Evolutionary conservation across 2,329 filamentous ascomycete species (phyloP).

Genomic region (Ophiosphaerella korrae): DNA sequence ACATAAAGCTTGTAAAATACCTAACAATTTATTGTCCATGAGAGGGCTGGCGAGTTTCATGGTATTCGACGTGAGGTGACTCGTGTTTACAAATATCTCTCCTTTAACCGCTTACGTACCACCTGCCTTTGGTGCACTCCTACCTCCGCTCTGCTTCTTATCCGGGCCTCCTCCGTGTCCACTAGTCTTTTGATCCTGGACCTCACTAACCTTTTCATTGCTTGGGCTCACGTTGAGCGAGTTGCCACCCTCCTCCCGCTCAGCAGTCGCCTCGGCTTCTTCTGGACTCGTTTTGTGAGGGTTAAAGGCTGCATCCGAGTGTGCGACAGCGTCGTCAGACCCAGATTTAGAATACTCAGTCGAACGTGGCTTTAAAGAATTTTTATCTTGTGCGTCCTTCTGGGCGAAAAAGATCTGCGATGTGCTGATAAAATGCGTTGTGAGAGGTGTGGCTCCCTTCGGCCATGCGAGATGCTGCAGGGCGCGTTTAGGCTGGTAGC

Average conservation of each 20-base stretch:
- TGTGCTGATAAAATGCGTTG: slow-evolving; percentile 31
- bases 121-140: slow-evolving; percentile 46
- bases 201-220: slow-evolving; percentile 62
- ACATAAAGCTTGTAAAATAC: too few relatives aligned
- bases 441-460: slow-evolving; percentile 12
- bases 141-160: slow-evolving; percentile 40
- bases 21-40: too few relatives aligned
- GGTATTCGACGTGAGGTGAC: too few relatives aligned
- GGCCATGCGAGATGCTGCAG: slow-evolving; percentile 20
- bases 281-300: slow-evolving; percentile 71
- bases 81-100: too few relatives aligned
- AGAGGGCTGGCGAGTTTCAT: too few relatives aligned
- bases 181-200: slow-evolving; percentile 47
- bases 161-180: slow-evolving; percentile 47
- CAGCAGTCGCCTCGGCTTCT: slow-evolving; percentile 53
- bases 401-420: slow-evolving; percentile 31
- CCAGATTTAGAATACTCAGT: slow-evolving; percentile 73
- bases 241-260: slow-evolving; percentile 40
- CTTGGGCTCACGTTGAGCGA: slow-evolving; percentile 65
- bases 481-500: slow-evolving; percentile 26
- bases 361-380: slow-evolving; percentile 67
- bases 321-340: slow-evolving; percentile 63
- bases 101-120: slow-evolving; percentile 2
- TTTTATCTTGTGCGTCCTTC: slow-evolving; percentile 56
- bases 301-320: slow-evolving; percentile 70